Base-by-base conservation (phyloP, 2,329 filamentous ascomycete genomes). In the Neocucurbitaria cava region DNA sequence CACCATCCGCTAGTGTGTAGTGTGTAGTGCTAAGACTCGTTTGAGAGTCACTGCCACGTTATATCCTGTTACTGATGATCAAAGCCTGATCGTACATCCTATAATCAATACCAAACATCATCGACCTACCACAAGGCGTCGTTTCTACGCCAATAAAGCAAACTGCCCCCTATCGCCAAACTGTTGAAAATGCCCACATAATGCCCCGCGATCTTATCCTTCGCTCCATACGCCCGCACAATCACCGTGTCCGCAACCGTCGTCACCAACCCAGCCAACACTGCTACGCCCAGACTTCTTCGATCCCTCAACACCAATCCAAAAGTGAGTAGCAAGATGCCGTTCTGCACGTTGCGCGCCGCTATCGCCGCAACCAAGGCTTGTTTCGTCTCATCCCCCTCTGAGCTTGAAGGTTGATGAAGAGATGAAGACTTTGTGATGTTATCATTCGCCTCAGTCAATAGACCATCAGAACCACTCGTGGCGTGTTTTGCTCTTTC, bases 131-230 rank as follows among this genome's bases (percentile, higher is more conserved):
- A 66, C 41, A 65, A 23, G 11, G 56, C 49, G 24, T 66, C 65
- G 7, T 59, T 49, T 11, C 63, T 50, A 9, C 63, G 53, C 65
- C 65, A 68, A 41, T 65, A 66, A 15, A 68, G 28, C 49, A 68
- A 43, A 41, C 61, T 66, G 2, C 65, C 65, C 3, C 65, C 65
- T 23, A 68, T 59, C 1, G 57, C 60, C 9, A 66, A 10, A 36
- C 65, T 64, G 45, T 68, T 68, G 38, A 68, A 64, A 8, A 68
- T 49, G 0, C 65, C 65, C n/a, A 68, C 35, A 28, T 59, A 66
- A 24, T 68, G 65, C 8, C 65, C 65, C 8, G 49, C 46, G 18
- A 65, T 44, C 46, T 68, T 68, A 6, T 66, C 60, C 33, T 59
- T 59, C 13, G 53, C 58, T 2, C 65, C 65, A 36, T 68, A 68